phyloP scores from a whole-genome alignment of 331 rosid species.

The Quercus phellos region DNA sequence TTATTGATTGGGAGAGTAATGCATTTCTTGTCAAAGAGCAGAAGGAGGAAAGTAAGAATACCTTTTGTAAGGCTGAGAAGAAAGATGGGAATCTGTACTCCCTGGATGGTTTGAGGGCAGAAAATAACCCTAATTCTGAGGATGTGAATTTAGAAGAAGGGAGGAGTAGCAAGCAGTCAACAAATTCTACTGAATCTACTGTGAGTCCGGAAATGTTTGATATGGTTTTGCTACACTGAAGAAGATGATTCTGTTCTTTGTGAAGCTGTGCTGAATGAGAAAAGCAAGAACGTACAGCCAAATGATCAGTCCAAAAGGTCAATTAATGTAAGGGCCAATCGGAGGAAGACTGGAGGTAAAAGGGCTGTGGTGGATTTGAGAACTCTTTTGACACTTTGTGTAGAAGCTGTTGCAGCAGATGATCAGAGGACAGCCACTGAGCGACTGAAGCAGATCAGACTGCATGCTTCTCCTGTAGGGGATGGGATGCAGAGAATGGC shows the following conservation, averaged over 20 bases:
- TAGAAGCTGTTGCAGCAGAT: conserved; percentile 26
- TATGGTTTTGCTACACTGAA: conserved; percentile 14
- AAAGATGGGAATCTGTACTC: background rate
- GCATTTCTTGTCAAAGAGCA: conserved; percentile 8
- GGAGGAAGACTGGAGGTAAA: conserved; percentile 25
- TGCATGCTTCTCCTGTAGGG: conserved; percentile 24
- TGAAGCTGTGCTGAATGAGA: conserved; percentile 17
- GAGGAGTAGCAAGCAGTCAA: conserved; percentile 28
- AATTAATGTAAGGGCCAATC: conserved; percentile 15
- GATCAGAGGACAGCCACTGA: conserved; percentile 14
- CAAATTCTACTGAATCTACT: conserved; percentile 16
- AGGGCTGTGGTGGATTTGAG: conserved; percentile 29
- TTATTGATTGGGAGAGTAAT: conserved; percentile 1
- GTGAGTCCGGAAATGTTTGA: conserved; percentile 32
- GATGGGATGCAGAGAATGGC: conserved; percentile 32
- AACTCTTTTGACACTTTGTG: conserved; percentile 30
- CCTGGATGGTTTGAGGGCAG: conserved; percentile 3
- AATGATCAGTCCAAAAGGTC: conserved; percentile 20
- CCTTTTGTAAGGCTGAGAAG: conserved; percentile 1
- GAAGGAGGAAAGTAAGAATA: conserved; percentile 7
- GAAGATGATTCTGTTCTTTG: conserved; percentile 10
- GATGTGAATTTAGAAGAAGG: conserved; percentile 11
- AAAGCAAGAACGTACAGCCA: conserved; percentile 2
- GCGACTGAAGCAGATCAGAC: conserved; percentile 29
- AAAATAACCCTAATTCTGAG: conserved; percentile 17